Conservation (phyloP, 1,284 basidiomycete genomes). For the Tremellales sp. region DNA sequence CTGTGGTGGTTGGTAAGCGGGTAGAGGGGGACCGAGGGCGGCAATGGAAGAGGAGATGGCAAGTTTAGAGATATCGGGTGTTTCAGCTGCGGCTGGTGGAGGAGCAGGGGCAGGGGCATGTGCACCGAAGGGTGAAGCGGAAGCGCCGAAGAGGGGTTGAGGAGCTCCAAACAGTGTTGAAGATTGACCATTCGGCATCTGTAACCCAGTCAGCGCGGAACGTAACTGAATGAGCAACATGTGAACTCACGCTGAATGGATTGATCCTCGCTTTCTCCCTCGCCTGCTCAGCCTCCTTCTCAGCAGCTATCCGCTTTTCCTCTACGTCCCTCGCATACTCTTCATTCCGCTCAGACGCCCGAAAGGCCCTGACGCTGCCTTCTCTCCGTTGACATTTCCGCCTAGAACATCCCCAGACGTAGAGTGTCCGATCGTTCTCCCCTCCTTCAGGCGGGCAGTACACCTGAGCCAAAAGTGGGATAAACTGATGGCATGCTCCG, state of each 20-base stretch:
- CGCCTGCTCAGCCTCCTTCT: constrained; percentile 30
- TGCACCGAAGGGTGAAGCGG: constrained; percentile 21
- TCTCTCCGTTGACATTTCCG: constrained; percentile 39
- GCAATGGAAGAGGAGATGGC: constrained; percentile 13
- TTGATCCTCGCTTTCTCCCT: constrained; percentile 41
- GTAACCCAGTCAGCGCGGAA: not conserved
- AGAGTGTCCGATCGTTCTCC: constrained; percentile 48
- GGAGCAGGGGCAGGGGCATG: constrained; percentile 8
- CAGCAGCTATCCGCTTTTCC: constrained; percentile 32
- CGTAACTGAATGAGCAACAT: not conserved
- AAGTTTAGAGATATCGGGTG: constrained; percentile 23
- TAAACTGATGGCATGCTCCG: constrained; percentile 33
- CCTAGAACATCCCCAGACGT: constrained; percentile 45
- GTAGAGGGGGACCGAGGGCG: constrained; percentile 35
- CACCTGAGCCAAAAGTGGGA: constrained; percentile 47
- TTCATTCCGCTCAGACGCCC: constrained; percentile 46
- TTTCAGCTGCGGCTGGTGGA: not conserved
- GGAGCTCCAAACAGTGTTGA: constrained; percentile 28
- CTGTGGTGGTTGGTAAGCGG: constrained; percentile 47
- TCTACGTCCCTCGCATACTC: constrained; percentile 45
- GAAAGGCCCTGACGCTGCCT: constrained; percentile 45
- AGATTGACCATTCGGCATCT: constrained; percentile 9
- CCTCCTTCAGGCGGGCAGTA: constrained; percentile 48
- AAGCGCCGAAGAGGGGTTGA: constrained; percentile 29
- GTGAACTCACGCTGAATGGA: constrained; percentile 42